A percentile compares a stretch with the other conserved stretches of the same genome.
phyloP scores from a whole-genome alignment of 305 asterid species.

The Coffea humblotiana region DNA sequence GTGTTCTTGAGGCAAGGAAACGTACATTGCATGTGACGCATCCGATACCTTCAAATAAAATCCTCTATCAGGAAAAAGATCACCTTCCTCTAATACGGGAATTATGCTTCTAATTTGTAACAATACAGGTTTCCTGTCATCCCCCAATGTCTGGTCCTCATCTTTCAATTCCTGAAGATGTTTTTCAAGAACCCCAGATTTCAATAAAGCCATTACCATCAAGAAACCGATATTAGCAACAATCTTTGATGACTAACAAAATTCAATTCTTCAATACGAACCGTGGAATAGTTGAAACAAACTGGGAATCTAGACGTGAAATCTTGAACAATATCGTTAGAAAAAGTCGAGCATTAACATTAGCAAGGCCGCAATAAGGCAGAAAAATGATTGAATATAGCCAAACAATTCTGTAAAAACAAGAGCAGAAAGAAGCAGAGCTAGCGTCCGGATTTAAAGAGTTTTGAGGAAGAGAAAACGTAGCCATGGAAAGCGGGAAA shows the following conservation, averaged over 20 bases:
- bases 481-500: constrained; percentile 21
- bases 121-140: constrained; percentile 40
- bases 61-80: constrained; percentile 71
- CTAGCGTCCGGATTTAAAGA: neutral
- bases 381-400: neutral
- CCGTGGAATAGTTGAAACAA: neutral
- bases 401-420: neutral
- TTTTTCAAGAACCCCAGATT: constrained; percentile 55
- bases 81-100: constrained; percentile 73
- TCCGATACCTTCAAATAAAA: constrained; percentile 74
- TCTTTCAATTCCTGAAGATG: constrained; percentile 58
- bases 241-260: neutral
- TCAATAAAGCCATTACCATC: constrained; percentile 50
- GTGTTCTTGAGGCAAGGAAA: constrained; percentile 53
- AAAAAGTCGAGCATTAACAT: neutral
- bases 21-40: constrained; percentile 56
- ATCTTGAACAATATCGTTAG: neutral
- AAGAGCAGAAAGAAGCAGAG: constrained; percentile 3
- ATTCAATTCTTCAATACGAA: neutral
- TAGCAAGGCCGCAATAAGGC: neutral
- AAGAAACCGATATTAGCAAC: neutral
- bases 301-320: too few relatives aligned
- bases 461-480: constrained; percentile 16
- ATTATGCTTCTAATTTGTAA: constrained; percentile 74
- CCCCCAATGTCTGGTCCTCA: constrained; percentile 19